phyloP scores from a whole-genome alignment of 2,329 filamentous ascomycete species.

The Cytospora chrysosperma region DNA sequence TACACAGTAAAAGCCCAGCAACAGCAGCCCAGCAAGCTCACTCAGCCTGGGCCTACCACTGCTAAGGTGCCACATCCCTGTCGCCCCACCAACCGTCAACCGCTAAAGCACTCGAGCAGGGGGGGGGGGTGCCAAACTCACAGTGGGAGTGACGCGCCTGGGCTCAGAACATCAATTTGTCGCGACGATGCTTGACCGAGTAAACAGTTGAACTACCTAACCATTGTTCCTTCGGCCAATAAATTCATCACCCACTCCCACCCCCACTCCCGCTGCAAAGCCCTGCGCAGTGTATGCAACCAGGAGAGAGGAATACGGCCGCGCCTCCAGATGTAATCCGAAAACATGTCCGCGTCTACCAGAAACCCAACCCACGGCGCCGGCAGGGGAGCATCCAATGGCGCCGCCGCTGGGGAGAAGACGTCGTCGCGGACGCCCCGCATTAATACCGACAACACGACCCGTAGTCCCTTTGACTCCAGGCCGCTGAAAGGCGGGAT shows the following conservation, averaged over 20 bases:
- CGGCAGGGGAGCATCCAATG: conserved; percentile 28
- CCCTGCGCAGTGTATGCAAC: conserved; percentile 10
- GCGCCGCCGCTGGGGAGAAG: conserved; percentile 24
- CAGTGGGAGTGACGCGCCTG: conserved; percentile 16
- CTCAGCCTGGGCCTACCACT: background rate
- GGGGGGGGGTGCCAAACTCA: conserved; percentile 2
- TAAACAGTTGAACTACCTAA: conserved; percentile 3
- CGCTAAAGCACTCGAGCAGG: conserved; percentile 3
- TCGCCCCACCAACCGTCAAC: background rate
- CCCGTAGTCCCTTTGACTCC: conserved; percentile 32
- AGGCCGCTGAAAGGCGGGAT: conserved; percentile 36
- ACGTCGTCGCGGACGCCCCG: conserved; percentile 25
- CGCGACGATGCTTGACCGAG: background rate
- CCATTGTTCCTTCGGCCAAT: background rate
- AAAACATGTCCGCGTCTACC: conserved; percentile 29
- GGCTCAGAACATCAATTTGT: conserved; percentile 9
- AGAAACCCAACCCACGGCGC: conserved; percentile 30
- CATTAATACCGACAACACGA: conserved; percentile 35
- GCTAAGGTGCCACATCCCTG: conserved; percentile 8
- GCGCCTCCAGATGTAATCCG: conserved; percentile 30
- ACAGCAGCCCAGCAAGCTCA: background rate
- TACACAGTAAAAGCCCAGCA: conserved; percentile 7
- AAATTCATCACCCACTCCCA: background rate
- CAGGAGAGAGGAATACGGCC: background rate
- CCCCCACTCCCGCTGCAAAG: background rate